Evolutionary conservation across 1,284 basidiomycete species (phyloP).

Genomic region (Irpex lacteus): DNA sequence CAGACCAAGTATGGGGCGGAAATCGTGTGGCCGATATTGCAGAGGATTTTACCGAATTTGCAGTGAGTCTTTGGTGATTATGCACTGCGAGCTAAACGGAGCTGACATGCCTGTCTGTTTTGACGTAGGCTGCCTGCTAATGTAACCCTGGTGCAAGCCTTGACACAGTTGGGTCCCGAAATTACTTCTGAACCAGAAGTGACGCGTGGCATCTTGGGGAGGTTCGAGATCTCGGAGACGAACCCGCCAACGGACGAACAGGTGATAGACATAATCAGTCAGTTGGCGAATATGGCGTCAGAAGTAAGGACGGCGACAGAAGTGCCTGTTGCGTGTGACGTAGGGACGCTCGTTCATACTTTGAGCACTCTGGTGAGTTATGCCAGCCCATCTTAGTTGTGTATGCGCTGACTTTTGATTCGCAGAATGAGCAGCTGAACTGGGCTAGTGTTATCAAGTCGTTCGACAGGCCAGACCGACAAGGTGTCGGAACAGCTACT

Average conservation of each 20-base stretch:
- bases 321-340: constrained; percentile 69
- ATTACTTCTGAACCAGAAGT: constrained; percentile 71
- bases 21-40: constrained; percentile 48
- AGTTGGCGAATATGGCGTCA: constrained; percentile 57
- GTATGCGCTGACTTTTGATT: constrained; percentile 17
- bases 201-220: constrained; percentile 61
- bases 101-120: constrained; percentile 26
- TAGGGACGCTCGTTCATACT: constrained; percentile 72
- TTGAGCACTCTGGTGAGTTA: constrained; percentile 64
- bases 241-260: constrained; percentile 69
- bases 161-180: constrained; percentile 75
- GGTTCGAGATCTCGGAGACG: constrained; percentile 69
- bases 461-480: constrained; percentile 76
- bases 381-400: constrained; percentile 12
- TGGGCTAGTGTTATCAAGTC: constrained; percentile 80
- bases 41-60: constrained; percentile 57
- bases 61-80: constrained; percentile 43
- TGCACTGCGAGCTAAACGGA: constrained; percentile 37
- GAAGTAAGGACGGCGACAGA: constrained; percentile 67
- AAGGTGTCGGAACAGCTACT: constrained; percentile 80
- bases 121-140: constrained; percentile 56
- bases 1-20: constrained; percentile 73
- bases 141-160: constrained; percentile 66
- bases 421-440: constrained; percentile 60
- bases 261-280: constrained; percentile 59